Conservation (phyloP, 2,329 filamentous ascomycete species). For the Aspergillus sp. region DNA sequence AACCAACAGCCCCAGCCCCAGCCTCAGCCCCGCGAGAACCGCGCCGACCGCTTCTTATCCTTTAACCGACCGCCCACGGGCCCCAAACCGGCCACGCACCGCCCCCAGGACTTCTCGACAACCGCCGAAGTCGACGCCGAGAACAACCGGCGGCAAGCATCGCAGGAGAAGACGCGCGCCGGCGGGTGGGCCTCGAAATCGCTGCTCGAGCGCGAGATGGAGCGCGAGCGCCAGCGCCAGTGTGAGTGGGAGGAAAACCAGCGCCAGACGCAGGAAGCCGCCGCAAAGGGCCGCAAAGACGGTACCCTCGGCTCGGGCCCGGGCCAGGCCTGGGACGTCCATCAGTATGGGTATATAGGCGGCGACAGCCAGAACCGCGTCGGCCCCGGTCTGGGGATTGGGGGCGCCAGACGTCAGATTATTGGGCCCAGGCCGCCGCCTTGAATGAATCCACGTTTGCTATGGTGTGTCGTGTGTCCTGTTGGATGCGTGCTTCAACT, state of each 20-base stretch:
- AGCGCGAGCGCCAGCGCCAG: conserved; percentile 55
- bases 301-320: conserved; percentile 40
- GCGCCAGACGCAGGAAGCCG: conserved; percentile 39
- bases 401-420: conserved; percentile 51
- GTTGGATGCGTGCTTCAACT: no score
- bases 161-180: conserved; percentile 50
- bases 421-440: conserved; percentile 49
- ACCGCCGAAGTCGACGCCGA: conserved; percentile 49
- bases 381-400: conserved; percentile 43
- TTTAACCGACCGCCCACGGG: conserved; percentile 43
- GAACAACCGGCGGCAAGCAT: conserved; percentile 44
- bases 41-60: conserved; percentile 48
- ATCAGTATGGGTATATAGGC: conserved; percentile 56
- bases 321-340: conserved; percentile 49
- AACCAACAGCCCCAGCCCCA: conserved; percentile 41
- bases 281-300: conserved; percentile 30
- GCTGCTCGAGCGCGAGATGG: conserved; percentile 57
- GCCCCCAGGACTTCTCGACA: conserved; percentile 39
- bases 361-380: conserved; percentile 53
- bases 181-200: conserved; percentile 55
- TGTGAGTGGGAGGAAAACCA: conserved; percentile 57
- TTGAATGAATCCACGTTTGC: conserved; percentile 17
- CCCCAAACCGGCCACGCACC: conserved; percentile 29
- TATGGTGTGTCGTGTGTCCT: no score
- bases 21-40: conserved; percentile 27